Evolutionary conservation across 768 basidiomycete genomes (phyloP), one percentile per base, ranked within the genome.

Genomic region (Mycena crocata): DNA sequence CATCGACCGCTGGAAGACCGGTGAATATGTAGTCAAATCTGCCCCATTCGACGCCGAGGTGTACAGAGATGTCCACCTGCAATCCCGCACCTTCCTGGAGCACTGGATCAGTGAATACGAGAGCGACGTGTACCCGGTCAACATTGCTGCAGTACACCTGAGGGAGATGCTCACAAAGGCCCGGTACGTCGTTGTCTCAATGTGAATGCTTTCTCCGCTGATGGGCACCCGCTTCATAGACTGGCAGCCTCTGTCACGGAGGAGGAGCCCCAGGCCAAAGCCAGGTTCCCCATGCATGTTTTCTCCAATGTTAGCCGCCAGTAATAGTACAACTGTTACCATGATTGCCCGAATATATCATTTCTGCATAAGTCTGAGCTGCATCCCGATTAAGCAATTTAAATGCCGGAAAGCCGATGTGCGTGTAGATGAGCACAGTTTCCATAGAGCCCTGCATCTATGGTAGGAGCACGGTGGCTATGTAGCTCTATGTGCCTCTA

Each of bases 1-100:
- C n/a, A 51, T 62, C 28, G 31, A 62, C 32, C 24, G 51, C 13
- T 62, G 51, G 50, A 52, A 54, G 28, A 52, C 60, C 14, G 60
- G 60, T 5, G 26, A 45, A 10, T 24, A 62, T 14, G 15, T 28
- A 35, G 14, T 31, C 24, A n/a, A 44, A 44, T 3, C n/a, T 7
- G n/a, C 24, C 37, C 14, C 23, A 14, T 62, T 62, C 24, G 40
- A 44, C 17, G 30, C 50, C 23, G 51, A 40, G 15, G 23, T 5
- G 7, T 62, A 62, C 50, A 14, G 21, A 10, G n/a, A n/a, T 3
- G 14, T 52, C 26, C 40, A 62, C 21, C 2, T 42, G 42, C 19
- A 31, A 2, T 37, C 50, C 3, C 30, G 52, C 13, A 5, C 14
- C 1, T 62, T 62, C 37, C 50, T 62, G 10, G 31, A 21, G 4